Evolutionary conservation across 345 rosid genomes (phyloP).

Genomic region (Viola odorata): DNA sequence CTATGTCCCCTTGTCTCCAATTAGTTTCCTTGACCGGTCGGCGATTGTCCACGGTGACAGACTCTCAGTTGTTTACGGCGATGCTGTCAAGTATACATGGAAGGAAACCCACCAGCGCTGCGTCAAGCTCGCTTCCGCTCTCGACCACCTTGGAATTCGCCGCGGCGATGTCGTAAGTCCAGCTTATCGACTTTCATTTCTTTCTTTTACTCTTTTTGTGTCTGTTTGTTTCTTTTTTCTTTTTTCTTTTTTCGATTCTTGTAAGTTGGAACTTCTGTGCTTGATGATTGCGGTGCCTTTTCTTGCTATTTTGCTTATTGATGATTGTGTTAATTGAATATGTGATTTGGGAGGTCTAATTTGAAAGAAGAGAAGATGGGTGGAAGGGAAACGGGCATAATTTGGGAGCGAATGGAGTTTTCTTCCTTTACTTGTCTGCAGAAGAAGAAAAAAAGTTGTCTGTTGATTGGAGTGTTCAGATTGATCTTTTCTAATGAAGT

Average conservation of each 20-base stretch:
- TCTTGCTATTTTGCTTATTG: too few species aligned
- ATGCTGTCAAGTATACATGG: slow-evolving; percentile 45
- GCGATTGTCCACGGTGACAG: slow-evolving; percentile 44
- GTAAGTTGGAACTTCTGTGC: too few species aligned
- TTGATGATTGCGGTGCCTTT: too few species aligned
- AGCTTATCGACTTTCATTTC: background rate
- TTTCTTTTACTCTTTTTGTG: background rate
- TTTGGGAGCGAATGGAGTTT: too few species aligned
- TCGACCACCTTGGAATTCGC: slow-evolving; percentile 37
- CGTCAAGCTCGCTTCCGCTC: slow-evolving; percentile 56
- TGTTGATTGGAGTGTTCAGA: too few species aligned
- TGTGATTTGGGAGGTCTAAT: too few species aligned
- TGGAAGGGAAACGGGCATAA: too few species aligned
- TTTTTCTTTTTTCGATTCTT: background rate
- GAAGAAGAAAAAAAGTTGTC: too few species aligned
- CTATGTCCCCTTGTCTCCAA: slow-evolving; percentile 49
- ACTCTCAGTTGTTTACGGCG: slow-evolving; percentile 41
- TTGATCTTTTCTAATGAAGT: too few species aligned
- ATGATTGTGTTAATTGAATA: too few species aligned
- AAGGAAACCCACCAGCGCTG: slow-evolving; percentile 43
- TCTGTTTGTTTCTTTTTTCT: background rate
- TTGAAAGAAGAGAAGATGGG: too few species aligned
- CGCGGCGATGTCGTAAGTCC: slow-evolving; percentile 43
- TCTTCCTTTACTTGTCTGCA: too few species aligned
- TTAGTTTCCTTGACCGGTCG: slow-evolving; percentile 54